Conservation (phyloP, 148 eudicot genomes). For the Silene conica region DNA sequence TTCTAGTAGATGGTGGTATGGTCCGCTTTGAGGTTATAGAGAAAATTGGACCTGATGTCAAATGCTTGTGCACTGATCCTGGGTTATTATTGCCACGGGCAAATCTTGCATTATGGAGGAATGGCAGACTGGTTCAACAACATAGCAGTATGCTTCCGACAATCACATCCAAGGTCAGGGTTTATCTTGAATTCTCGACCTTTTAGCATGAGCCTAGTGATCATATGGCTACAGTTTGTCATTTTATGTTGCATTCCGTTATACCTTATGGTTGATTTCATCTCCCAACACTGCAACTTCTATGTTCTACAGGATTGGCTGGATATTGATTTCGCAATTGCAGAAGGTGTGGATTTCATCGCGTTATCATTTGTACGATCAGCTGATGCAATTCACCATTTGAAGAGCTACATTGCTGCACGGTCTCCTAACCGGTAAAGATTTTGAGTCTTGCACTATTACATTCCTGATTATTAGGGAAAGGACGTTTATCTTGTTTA, state of each 20-base stretch:
- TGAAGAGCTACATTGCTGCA: conserved; percentile 34
- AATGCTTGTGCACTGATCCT: conserved; percentile 70
- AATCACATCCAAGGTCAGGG: conserved; percentile 58
- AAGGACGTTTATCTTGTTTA: neutral
- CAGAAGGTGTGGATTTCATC: conserved; percentile 37
- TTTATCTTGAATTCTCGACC: neutral
- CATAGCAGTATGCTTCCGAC: conserved; percentile 63
- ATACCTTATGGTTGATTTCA: neutral
- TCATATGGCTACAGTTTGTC: neutral
- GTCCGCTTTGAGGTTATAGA: conserved; percentile 73
- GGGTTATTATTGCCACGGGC: conserved; percentile 76
- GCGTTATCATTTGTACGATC: conserved; percentile 36
- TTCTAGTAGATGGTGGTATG: conserved; percentile 87
- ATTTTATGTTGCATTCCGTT: neutral
- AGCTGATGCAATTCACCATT: conserved; percentile 29
- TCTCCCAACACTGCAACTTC: neutral
- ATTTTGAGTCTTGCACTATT: neutral
- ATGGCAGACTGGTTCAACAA: conserved; percentile 57
- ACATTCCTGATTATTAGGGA: neutral
- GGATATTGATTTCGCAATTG: conserved; percentile 37
- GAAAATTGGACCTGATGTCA: conserved; percentile 62
- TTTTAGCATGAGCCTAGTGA: neutral
- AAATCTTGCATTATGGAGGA: conserved; percentile 78
- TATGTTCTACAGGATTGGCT: conserved; percentile 31
- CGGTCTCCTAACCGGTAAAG: conserved; percentile 25